Evolutionary conservation across 2,329 filamentous ascomycete genomes (phyloP), one percentile per base, ranked within the genome.

Genomic region (Cladorrhinum sp.): DNA sequence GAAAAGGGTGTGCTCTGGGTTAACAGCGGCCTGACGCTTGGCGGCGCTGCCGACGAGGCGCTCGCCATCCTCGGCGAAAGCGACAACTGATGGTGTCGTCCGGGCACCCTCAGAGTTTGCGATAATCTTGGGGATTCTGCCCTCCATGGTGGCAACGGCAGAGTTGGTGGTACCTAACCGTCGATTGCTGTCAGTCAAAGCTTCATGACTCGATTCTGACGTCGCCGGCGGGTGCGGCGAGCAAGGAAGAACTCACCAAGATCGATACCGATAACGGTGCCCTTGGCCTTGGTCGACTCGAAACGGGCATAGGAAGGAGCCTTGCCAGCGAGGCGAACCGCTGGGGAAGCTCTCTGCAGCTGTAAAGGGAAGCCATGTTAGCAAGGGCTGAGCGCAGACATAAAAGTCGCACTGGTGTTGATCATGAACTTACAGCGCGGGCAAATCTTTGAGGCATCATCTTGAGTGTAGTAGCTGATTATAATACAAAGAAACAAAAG

Each of bases 1-100:
- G 77, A 97, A 98, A 62, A 98, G 87, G 61, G 93, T 98, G 84
- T 97, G 97, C 79, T 97, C 93, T 63, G 93, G 93, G 84, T 98
- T 98, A 73, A 98, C 93, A 70, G 97, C 93, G 66, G 93, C 93
- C 82, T 98, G 93, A 74, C 93, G 92, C 87, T 98, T 98, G 72
- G 93, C 93, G 65, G 93, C 92, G 69, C 97, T 92, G 89, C 93
- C 93, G 68, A 98, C 93, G 65, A 98, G 85, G 74, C 93, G 90
- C 85, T 98, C 93, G 68, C 93, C 93, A 75, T 96, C 92, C 81
- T 96, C 89, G 67, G 93, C 89, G 77, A 98, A 98, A 71, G 91
- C 95, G 67, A 98, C 93, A 60, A 97, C 92, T 60, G 93, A 98
- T 56, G 93, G 92, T 58, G 92, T 96, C 76, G 92, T 96, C 74